Percentiles rank a stretch among this genome's conserved stretches.
Conservation (phyloP, 2,329 filamentous ascomycete species). For the Colletotrichum australisinense region DNA sequence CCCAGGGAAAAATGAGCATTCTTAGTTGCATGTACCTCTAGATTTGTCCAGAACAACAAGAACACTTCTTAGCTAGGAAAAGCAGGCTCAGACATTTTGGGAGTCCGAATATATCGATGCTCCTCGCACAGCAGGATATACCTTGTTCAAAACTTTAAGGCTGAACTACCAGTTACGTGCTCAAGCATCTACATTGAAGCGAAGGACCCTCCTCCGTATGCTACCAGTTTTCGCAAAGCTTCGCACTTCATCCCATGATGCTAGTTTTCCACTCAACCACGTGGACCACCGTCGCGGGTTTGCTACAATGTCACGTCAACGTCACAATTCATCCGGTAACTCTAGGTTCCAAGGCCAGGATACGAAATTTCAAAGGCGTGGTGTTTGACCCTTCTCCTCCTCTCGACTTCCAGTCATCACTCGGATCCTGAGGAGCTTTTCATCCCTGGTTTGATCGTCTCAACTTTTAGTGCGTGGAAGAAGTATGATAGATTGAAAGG, state of each 20-base stretch:
- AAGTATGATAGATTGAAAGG: not conserved
- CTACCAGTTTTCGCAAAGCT: not conserved
- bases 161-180: not conserved
- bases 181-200: not conserved
- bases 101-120: not conserved
- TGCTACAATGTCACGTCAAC: not conserved
- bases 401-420: not conserved
- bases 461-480: not conserved
- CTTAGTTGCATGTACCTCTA: not conserved
- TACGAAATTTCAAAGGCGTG: not conserved
- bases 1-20: not conserved
- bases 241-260: not conserved
- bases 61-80: not conserved
- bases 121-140: not conserved
- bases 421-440: not conserved
- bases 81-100: not conserved
- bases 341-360: not conserved
- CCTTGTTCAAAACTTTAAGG: not conserved
- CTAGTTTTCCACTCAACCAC: not conserved
- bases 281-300: not conserved
- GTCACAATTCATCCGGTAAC: not conserved
- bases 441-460: slow-evolving; percentile 9
- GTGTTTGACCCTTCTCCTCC: not conserved
- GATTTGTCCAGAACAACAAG: not conserved
- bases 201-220: not conserved